Conservation (phyloP, 2,329 filamentous ascomycete species). For the Colletotrichum liriopes region DNA sequence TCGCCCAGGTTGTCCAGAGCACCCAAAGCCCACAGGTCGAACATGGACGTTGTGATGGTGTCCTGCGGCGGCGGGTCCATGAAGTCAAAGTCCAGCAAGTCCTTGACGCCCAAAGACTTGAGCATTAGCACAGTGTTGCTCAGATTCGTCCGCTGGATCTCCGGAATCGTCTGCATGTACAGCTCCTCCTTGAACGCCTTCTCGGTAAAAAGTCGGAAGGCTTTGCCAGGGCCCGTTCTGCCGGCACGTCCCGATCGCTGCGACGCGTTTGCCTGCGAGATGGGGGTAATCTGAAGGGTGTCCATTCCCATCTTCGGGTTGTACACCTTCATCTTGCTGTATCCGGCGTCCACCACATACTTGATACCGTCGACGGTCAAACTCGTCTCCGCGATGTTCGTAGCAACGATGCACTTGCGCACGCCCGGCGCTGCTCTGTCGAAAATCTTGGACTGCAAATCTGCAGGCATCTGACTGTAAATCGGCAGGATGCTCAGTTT, state of each 20-base stretch:
- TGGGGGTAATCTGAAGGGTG: constrained; percentile 96
- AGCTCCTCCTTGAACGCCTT: constrained; percentile 96
- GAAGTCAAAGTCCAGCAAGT: constrained; percentile 96
- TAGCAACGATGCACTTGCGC: constrained; percentile 97
- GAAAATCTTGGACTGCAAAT: constrained; percentile 98
- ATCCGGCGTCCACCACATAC: constrained; percentile 97
- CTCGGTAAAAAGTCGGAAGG: constrained; percentile 94
- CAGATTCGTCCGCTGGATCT: constrained; percentile 97
- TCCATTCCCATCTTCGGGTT: constrained; percentile 99
- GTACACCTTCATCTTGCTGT: constrained; percentile 98
- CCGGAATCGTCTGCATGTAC: constrained; percentile 96
- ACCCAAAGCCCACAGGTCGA: constrained; percentile 96
- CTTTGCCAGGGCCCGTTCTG: constrained; percentile 94
- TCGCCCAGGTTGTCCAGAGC: constrained; percentile 95
- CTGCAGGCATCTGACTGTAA: constrained; percentile 99
- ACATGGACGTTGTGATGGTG: constrained; percentile 96
- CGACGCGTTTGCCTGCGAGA: constrained; percentile 95
- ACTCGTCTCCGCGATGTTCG: constrained; percentile 98
- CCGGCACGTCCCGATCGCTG: constrained; percentile 95
- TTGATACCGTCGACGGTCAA: constrained; percentile 99
- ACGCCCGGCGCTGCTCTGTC: constrained; percentile 91
- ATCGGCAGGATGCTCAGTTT: constrained; percentile 96
- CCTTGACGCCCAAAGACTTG: constrained; percentile 94
- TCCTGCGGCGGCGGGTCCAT: constrained; percentile 99
- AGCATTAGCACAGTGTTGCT: constrained; percentile 94